Conservation (phyloP, 75 land plant species). For the Cunninghamia lanceolata region DNA sequence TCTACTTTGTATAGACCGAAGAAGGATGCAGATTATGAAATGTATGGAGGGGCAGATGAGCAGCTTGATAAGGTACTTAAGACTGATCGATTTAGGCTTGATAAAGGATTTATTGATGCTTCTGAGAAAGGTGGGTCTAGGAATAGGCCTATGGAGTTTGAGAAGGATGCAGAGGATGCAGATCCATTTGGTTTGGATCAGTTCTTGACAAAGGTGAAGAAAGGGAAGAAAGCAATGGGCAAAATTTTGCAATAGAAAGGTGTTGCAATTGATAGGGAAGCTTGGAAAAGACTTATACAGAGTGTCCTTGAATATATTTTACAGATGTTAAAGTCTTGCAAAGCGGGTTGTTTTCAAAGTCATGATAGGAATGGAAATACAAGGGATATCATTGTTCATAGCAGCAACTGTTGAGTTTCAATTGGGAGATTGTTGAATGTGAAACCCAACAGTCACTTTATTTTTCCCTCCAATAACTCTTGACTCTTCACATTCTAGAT, state of each 20-base stretch:
- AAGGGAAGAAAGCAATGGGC: constrained; percentile 85
- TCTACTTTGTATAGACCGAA: constrained; percentile 82
- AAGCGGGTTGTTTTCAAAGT: too few species aligned
- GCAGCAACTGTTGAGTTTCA: too few species aligned
- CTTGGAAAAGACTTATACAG: too few species aligned
- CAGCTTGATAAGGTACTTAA: constrained; percentile 85
- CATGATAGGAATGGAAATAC: too few species aligned
- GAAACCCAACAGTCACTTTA: too few species aligned
- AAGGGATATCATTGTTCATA: too few species aligned
- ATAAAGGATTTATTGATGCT: constrained; percentile 82
- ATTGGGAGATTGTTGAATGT: too few species aligned
- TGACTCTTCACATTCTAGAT: too few species aligned
- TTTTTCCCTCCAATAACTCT: too few species aligned
- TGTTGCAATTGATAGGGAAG: constrained; percentile 84
- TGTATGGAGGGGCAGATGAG: constrained; percentile 91
- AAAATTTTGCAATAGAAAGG: constrained; percentile 81
- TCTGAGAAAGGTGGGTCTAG: constrained; percentile 62
- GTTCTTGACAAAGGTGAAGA: constrained; percentile 97
- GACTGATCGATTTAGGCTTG: constrained; percentile 89
- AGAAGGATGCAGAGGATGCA: constrained; percentile 73
- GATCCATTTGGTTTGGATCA: constrained; percentile 95
- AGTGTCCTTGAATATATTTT: too few species aligned
- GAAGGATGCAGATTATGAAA: constrained; percentile 81
- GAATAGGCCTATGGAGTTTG: too few species aligned
- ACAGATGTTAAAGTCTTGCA: too few species aligned